These are phyloP conservation scores for Pachyrhizus erosus DNA, from an alignment of 306 rosid genomes.

Conservation along the genomic window DNA sequence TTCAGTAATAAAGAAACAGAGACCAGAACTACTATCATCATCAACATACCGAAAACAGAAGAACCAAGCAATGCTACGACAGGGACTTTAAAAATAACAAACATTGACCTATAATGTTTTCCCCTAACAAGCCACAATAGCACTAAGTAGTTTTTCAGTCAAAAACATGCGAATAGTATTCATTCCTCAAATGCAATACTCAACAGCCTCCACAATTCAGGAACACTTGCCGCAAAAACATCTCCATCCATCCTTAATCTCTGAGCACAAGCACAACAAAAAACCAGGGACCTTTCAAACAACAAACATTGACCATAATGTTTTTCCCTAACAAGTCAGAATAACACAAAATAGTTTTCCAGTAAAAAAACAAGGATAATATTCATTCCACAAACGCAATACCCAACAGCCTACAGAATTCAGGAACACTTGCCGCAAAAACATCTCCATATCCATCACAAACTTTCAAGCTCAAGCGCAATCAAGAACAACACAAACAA, in stretches of 20 bases:
- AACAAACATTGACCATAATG: background rate
- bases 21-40: constrained; percentile 2
- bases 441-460: too few relatives aligned
- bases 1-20: constrained; percentile 10
- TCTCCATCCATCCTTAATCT: too few relatives aligned
- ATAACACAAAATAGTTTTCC: background rate
- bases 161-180: background rate
- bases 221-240: constrained; percentile 2
- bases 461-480: too few relatives aligned
- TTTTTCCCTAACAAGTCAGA: constrained; percentile 1
- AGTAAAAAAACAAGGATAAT: constrained; percentile 4
- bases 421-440: constrained; percentile 12
- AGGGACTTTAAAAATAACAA: constrained; percentile 21
- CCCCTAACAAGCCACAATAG: background rate
- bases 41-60: constrained; percentile 26
- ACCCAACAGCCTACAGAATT: constrained; percentile 9
- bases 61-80: background rate
- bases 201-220: constrained; percentile 6
- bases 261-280: too few relatives aligned
- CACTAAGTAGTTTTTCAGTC: too few relatives aligned
- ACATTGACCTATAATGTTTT: background rate
- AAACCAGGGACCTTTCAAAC: constrained; percentile 23
- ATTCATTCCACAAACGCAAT: constrained; percentile 26
- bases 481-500: too few relatives aligned
- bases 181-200: constrained; percentile 32